Conservation (phyloP, 108 stramenopile genomes). For the Poteriospumella lacustris region DNA sequence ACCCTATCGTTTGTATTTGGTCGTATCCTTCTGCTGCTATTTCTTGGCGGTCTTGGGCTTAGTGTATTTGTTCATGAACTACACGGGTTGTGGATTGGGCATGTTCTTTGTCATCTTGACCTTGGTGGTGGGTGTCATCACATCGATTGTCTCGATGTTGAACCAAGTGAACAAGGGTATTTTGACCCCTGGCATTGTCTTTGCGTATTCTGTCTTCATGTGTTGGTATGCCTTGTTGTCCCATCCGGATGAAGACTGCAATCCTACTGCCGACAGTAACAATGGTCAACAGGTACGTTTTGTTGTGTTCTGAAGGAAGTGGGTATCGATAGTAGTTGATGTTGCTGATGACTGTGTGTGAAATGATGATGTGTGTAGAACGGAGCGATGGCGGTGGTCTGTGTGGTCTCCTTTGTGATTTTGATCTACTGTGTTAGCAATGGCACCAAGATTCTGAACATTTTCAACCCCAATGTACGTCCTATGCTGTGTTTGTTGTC, state of each 20-base stretch:
- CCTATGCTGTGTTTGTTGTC: background rate
- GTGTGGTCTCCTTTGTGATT: background rate
- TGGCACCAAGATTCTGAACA: slow-evolving; percentile 20
- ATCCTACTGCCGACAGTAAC: background rate
- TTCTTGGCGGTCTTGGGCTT: background rate
- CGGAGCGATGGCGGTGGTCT: background rate
- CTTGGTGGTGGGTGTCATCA: background rate
- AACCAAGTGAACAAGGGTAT: background rate
- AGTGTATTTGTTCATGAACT: slow-evolving; percentile 13
- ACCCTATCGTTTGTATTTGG: background rate
- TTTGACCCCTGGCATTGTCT: background rate
- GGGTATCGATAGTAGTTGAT: background rate
- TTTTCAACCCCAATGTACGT: slow-evolving; percentile 18
- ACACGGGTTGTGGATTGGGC: slow-evolving; percentile 17
- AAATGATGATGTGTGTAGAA: background rate
- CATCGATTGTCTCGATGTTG: slow-evolving; percentile 18
- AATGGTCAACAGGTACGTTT: background rate
- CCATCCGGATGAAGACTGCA: background rate
- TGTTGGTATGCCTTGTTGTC: slow-evolving; percentile 26
- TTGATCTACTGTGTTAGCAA: slow-evolving; percentile 11
- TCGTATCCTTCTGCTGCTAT: background rate
- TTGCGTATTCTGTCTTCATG: slow-evolving; percentile 19
- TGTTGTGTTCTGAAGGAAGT: background rate
- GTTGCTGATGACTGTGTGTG: background rate
- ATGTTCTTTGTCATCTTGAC: slow-evolving; percentile 15